Evolutionary conservation across 2,329 filamentous ascomycete species (phyloP), one percentile per base, ranked within the genome.

Genomic region (Alternaria ethzedia): DNA sequence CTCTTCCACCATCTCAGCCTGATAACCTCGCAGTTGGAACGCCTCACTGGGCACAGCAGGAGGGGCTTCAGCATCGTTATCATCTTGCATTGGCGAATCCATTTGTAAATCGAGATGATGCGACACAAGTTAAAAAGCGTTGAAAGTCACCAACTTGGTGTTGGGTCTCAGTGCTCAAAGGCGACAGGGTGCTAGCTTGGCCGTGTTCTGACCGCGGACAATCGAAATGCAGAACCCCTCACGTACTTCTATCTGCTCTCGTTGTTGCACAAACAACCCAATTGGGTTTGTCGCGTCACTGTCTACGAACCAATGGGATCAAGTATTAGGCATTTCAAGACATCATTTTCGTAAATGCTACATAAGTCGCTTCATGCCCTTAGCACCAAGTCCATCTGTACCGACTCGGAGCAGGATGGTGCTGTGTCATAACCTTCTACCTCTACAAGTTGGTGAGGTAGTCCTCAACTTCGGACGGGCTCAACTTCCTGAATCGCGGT

Each of bases 391-490:
- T 43, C 41, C 41, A 52, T 41, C 54, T 55, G 10, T 51, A 43
- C 21, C 25, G 43, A 30, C 45, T 52, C 54, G 11, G 28, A 44
- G 47, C 41, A 49, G 32, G 10, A 28, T 21, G 32, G 41, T 47
- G 41, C 54, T 25, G 45, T 50, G 41, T 45, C 21, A 30, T 46
- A 56, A 25, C 26, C 45, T 57, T 69, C 89, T 87, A 98, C 88
- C 59, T 69, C 89, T 87, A 98, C 88, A 99, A 89, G 88, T 97
- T 98, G 82, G 96, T 98, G 82, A 99, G 85, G 85, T 99, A 99
- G 82, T 99, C 96, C 86, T 99, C 96, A 78, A 99, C 98, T 85
- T 99, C 96, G 84, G 97, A 93, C 77, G 97, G 94, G 76, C 89
- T 97, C 82, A 99, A 85, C 87, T 97, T 97, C 82, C 94, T 88